Percentiles rank a stretch among this genome's conserved stretches.
These are phyloP conservation scores for Cyclaneusma minus DNA, from an alignment of 2,329 filamentous ascomycete genomes.

Conservation along the genomic window DNA sequence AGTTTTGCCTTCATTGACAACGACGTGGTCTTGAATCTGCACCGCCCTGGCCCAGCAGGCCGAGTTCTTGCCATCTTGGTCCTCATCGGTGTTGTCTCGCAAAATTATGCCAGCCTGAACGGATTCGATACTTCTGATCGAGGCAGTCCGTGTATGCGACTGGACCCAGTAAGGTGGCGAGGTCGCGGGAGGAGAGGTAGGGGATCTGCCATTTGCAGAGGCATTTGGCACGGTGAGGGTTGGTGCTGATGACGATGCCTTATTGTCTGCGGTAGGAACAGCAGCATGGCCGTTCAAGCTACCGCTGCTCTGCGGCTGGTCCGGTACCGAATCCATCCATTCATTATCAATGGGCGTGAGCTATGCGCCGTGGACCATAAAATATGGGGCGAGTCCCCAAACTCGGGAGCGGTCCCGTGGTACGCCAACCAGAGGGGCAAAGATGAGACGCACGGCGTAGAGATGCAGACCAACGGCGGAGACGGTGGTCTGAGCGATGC, in stretches of 20 bases:
- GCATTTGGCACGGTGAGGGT: neutral
- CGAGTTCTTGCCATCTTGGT: slow-evolving; percentile 34
- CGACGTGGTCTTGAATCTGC: slow-evolving; percentile 37
- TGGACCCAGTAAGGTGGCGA: slow-evolving; percentile 26
- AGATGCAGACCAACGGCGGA: too few species aligned
- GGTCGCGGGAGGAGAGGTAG: slow-evolving; percentile 12
- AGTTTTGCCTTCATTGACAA: slow-evolving; percentile 25
- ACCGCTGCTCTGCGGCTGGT: slow-evolving; percentile 7
- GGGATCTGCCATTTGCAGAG: neutral
- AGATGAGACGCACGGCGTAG: too few species aligned
- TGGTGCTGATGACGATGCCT: too few species aligned
- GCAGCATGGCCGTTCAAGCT: slow-evolving; percentile 3
- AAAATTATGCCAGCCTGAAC: slow-evolving; percentile 40
- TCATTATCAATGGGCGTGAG: too few species aligned
- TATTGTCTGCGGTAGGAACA: too few species aligned
- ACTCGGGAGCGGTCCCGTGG: too few species aligned
- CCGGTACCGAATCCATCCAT: slow-evolving; percentile 15
- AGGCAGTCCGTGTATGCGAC: slow-evolving; percentile 17
- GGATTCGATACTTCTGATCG: slow-evolving; percentile 30
- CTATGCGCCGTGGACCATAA: too few species aligned
- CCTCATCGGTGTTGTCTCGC: slow-evolving; percentile 35
- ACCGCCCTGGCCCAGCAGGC: slow-evolving; percentile 53
- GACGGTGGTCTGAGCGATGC: too few species aligned
- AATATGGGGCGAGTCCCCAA: too few species aligned
- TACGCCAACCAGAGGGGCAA: too few species aligned